Evolutionary conservation across 2,329 filamentous ascomycete species (phyloP), one percentile per base, ranked within the genome.

Genomic region (Fusarium sp.): DNA sequence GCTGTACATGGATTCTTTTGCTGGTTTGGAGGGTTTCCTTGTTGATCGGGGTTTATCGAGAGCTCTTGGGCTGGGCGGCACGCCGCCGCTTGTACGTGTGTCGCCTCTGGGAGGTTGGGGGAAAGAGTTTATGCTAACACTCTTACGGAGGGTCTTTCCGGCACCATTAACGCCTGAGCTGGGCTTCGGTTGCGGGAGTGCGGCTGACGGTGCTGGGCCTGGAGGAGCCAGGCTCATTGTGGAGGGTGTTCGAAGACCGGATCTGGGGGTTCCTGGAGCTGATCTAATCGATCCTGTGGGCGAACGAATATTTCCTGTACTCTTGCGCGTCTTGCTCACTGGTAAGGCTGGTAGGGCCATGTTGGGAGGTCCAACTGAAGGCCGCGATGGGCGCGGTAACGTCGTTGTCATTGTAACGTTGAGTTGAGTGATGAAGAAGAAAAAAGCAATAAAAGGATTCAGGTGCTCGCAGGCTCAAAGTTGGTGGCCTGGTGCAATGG

Each of bases 41-140:
- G 75, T 79, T 75, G 79, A 70, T 68, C 80, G 78, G 55, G 84
- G 61, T 11, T 82, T 83, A 39, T 87, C 88, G 62, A 80, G 82
- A 20, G 86, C 85, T 44, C 90, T 80, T 66, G 86, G 89, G 80
- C 88, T 88, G 56, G 85, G 88, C 52, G 88, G 92, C 58, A 89
- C 83, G 80, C 86, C 93, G 73, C 82, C 82, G 47, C 84, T 81
- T 50, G 52, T 53, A 69, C 87, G 85, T 55, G 81, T 85, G 55
- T 86, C 85, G 47, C 89, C 88, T 71, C 90, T 90, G 16, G 95
- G 95, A 16, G 95, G 95, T 69, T 97, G 92, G 29, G 95, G 95
- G 76, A 98, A 98, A 2, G 93, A 91, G 77, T 94, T 95, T 76
- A 98, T 97, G 84, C 94, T 98, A 75, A 97, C 91, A 2, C 92